Conservation (phyloP, 495 filamentous ascomycete species). For the Podospora australis region DNA sequence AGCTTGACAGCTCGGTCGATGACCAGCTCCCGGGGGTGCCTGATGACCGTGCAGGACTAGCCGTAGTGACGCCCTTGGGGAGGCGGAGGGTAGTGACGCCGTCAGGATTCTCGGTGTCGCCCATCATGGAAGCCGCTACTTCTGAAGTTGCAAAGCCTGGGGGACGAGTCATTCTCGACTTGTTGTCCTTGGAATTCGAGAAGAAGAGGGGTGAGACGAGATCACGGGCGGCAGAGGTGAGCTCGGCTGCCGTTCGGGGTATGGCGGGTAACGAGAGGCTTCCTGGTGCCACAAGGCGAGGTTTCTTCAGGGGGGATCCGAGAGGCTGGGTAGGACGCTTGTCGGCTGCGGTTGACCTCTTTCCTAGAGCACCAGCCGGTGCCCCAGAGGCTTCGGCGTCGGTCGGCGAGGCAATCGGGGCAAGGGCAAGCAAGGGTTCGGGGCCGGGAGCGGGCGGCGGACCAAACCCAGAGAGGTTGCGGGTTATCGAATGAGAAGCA, state of each 20-base stretch:
- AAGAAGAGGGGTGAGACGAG: slow-evolving; percentile 52
- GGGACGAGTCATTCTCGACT: slow-evolving; percentile 40
- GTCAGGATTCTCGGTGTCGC: slow-evolving; percentile 41
- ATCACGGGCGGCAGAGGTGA: slow-evolving; percentile 19
- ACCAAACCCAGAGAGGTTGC: neutral
- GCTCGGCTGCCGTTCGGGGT: slow-evolving; percentile 11
- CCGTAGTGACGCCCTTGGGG: slow-evolving; percentile 49
- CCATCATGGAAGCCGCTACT: slow-evolving; percentile 53
- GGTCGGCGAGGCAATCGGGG: neutral
- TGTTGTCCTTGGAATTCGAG: slow-evolving; percentile 39
- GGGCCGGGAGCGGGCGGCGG: neutral
- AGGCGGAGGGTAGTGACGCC: slow-evolving; percentile 60
- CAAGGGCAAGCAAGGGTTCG: slow-evolving; percentile 1
- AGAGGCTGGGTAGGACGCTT: slow-evolving; percentile 4
- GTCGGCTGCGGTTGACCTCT: slow-evolving; percentile 12
- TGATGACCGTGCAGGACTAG: slow-evolving; percentile 42
- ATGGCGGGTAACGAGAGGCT: slow-evolving; percentile 20
- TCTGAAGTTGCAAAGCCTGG: slow-evolving; percentile 50
- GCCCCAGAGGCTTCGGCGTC: slow-evolving; percentile 1
- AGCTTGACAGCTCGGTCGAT: slow-evolving; percentile 34
- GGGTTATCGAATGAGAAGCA: slow-evolving; percentile 9
- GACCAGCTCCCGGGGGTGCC: slow-evolving; percentile 43
- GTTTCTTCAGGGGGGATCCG: slow-evolving; percentile 21
- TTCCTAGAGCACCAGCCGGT: slow-evolving; percentile 6
- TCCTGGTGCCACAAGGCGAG: slow-evolving; percentile 22